Base-by-base conservation (phyloP, 108 stramenopile species). In the Skeletonema tropicum region DNA sequence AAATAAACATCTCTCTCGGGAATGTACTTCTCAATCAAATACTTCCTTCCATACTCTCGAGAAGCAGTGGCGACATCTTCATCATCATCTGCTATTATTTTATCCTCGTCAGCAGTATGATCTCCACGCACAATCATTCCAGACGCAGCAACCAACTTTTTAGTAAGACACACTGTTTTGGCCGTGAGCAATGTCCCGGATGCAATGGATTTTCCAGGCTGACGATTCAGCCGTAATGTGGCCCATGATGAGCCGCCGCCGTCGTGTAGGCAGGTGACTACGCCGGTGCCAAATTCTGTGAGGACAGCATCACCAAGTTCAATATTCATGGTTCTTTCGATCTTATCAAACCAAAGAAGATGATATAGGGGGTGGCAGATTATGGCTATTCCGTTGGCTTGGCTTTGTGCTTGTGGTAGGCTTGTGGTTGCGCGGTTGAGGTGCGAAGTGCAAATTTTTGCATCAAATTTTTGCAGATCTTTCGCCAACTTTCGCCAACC, bases 211-310 rank as follows among this genome's bases (percentile, higher is more conserved):
- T 88, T 86, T 0, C 94, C 94, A 21, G 90, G 87, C 30, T 72
- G 55, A 57, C 94, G 72, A 89, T 90, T 91, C 10, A 94, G 66
- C 10, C 88, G 75, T 0, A 90, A 77, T 52, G 60, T 42, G 19
- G 61, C 75, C 69, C 70, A 81, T 46, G 58, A 3, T 4, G 32
- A 4, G 19, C n/a, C n/a, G 48, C 57, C 46, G 17, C 59, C 21
- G n/a, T 73, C 49, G 21, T 65, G 46, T 41, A 75, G 64, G 33
- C 65, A 61, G 1, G 85, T 63, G 19, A 94, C 70, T 6, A 92
- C 91, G 12, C 90, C 92, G 2, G 85, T 85, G 60, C 94, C 94
- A 66, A 71, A 92, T 9, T 68, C 79, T 19, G 94, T 95, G 26
- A 82, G 75, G 36, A 95, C 92, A 14, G 88, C 80, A 69, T 91